Base-by-base conservation (phyloP, 192 early-diverging fungal genomes). In the Backusella liffmaniae region DNA sequence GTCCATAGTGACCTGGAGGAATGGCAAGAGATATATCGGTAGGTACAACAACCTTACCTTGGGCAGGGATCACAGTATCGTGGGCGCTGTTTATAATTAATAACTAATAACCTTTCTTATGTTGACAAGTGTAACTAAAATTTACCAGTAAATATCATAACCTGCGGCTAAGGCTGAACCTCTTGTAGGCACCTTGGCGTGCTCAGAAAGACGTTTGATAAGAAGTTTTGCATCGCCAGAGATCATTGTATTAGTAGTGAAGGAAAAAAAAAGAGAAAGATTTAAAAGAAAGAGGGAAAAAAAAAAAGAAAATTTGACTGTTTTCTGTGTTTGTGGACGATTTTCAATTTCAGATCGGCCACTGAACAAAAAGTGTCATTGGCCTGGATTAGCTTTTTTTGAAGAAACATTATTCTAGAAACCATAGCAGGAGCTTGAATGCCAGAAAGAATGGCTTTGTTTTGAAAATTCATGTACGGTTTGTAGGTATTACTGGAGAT, bases 1-100 rank as follows among this genome's bases (percentile, higher is more conserved):
- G 93, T 5, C 95, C 98, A 80, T 99, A 99, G 34, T 93, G 92
- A 30, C 96, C 96, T 32, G 74, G 59, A 3, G 98, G 98, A 13
- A 98, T 84, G 41, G 88, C 89, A 73, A 98, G 94, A 39, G 91
- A 86, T 21, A 99, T 84, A 66, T 95, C 98, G 15, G 96, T 99
- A 18, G 90, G 87, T 15, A 97, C 94, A 41, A 97, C 83, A 9
- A 86, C 87, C 46, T 94, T 91, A 12, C 89, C 85, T 46, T 91
- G 88, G n/a, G 95, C 91, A 46, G 92, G 92, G 77, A 99, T 94
- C 3, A 85, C 84, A 44, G 79, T 85, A 16, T 90, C 83, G 12
- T 76, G 85, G 3, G 92, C 78, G 72, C 90, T 91, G 70, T 73
- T 32, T 32, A 5, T 10, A 13, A 13, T 5, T 23, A 62, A 42